Evolutionary conservation across 228 moss, liverwort and hornwort species (phyloP), one percentile per base, ranked within the genome.

Genomic region (Sphagnum fallax): DNA sequence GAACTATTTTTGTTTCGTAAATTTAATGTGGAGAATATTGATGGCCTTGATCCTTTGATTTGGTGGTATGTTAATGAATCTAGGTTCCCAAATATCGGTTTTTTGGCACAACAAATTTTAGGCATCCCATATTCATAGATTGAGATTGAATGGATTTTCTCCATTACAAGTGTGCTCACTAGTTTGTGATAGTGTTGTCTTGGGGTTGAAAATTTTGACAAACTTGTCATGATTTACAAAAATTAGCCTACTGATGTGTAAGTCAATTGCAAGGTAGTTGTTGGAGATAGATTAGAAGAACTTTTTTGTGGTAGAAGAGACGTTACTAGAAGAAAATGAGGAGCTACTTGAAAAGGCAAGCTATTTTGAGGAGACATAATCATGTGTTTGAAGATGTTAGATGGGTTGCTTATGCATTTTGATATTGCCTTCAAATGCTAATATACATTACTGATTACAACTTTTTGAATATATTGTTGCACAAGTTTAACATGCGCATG

Each of bases 21-120:
- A 0, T 10, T 62, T 5, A 10, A 6, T 6, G 5, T 62, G 14
- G 62, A 32, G 11, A 6, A 62, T 62, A 4, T 62, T 6, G 62
- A 62, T 15, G 16, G 16, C 62, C 62, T 62, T 62, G 62, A 62
- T 62, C 62, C 62, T 15, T 62, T 62, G 62, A 62, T 10, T 2
- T 62, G 62, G 12, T 62, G 62, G 15, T 62, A 0, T 62, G 5
- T 10, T 12, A 55, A 55, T 55, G 3, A 55, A 12, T 8, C 55
- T 8, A 8, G 4, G 55, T 55, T 55, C 55, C 5, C 62, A 15
- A n/a, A 62, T 62, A 15, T 62, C 1, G 62, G 62, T 0, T 6
- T n/a, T 62, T 15, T 62, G 16, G 62, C 5, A 10, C 18, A 4
- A 62, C 5, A 62, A 6, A 62, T 55, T 8, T 15, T 62, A 10